Evolutionary conservation across 2,329 filamentous ascomycete genomes (phyloP), one percentile per base, ranked within the genome.

Genomic region (Xylogone sp.): DNA sequence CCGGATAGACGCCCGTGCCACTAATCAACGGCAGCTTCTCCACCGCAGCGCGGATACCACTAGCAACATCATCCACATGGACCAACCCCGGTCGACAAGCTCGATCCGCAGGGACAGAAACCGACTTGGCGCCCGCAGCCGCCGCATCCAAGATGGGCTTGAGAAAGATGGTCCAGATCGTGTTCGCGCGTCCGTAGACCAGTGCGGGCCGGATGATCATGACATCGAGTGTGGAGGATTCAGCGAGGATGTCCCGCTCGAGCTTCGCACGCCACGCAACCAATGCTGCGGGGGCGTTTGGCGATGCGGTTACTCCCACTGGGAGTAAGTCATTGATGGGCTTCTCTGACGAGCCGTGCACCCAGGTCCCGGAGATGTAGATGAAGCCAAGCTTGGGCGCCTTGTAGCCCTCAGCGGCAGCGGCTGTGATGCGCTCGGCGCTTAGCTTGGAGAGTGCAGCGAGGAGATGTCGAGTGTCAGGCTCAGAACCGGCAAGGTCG

Each of bases 51-150:
- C 64, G 59, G 13, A 68, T 61, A 0, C 61, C 70, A n/a, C 60
- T 50, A 0, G 65, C 70, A 2, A 63, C 60, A 56, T 73, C 70
- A 46, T 71, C 68, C 10, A 73, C 65, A 50, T 71, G 69, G n/a
- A 70, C 53, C 6, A 69, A 48, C 7, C 62, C 61, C 8, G 63
- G 53, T 10, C 58, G 53, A 27, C 56, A 57, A 12, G 55, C 46
- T 3, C 52, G 39, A 21, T 65, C 64, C 3, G 57, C 58, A 10
- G 59, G 39, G 19, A 69, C 52, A 3, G 49, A 49, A 3, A 59
- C 57, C 3, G 53, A 49, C 1, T 46, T 39, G 2, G 46, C 52
- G 21, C 57, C 59, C 3, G 24, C 50, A 46, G 60, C 56, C 2
- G 57, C 55, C 13, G 65, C 67, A 4, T 55, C 52, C 16, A 62